Evolutionary conservation across 2,329 filamentous ascomycete species (phyloP), one percentile per base, ranked within the genome.

Genomic region (Chrysosphaeria jannelii): DNA sequence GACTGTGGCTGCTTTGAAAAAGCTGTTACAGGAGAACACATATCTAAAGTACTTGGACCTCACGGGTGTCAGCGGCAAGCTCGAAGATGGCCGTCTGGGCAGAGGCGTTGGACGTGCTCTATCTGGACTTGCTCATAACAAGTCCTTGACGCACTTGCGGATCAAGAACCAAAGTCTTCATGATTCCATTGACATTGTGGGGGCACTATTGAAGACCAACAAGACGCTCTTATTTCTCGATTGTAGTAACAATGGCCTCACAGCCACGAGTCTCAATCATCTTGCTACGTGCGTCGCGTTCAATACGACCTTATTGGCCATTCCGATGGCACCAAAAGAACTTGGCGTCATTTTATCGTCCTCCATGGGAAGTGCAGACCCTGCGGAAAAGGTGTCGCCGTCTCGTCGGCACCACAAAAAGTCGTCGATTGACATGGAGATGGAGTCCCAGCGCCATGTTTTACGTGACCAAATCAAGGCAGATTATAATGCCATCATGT

Each of bases 1-100:
- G n/a, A 50, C 53, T 2, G 51, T 51, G 24, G 39, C 44, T 20
- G 46, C 51, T 0, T 39, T 61, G 1, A 48, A 51, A 13, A 40
- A 46, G 4, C 50, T 62, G 23, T 53, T 62, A 20, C 41, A 46
- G n/a, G 39, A 41, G 13, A 62, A 61, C 35, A 36, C 39, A 6
- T 51, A 48, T 0, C 39, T 61, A 21, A 48, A 44, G n/a, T 57
- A 45, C 27, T 44, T 62, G 3, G 56, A 62, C 30, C 39, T 61
- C 6, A 61, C 57, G 1, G 57, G 57, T 2, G 60, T 52, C 33
- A 51, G 50, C 22, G 52, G 54, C 21, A 60, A 57, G 35, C 40
- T 62, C 5, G 57, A 62, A 30, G 57, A 62, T 29, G 51, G 53
- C 0, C 51, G 57, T 28, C 44, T 62, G 7, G 55, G 55, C 10